Percentiles rank a stretch among this genome's conserved stretches.
These are phyloP conservation scores for Trypanosoma cruzi DNA, from an alignment of 208 protist genomes.

Conservation along the genomic window DNA sequence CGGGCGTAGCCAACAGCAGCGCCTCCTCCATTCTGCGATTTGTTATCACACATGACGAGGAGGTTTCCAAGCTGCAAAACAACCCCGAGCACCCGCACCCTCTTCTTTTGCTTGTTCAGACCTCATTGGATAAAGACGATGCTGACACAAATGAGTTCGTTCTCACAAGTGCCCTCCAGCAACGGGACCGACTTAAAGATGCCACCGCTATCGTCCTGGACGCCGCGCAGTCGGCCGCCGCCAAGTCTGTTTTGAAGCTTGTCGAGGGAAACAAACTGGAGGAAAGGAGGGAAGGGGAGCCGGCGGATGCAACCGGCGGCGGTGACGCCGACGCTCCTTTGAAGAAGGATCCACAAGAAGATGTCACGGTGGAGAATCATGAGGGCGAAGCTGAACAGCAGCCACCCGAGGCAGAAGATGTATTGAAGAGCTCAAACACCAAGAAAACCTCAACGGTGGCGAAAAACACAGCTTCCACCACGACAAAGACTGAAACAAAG, in stretches of 20 bases:
- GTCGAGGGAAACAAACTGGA: not conserved
- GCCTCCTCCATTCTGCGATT: slow-evolving; percentile 13
- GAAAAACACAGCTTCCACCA: not conserved
- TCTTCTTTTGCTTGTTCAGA: slow-evolving; percentile 20
- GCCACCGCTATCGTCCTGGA: slow-evolving; percentile 18
- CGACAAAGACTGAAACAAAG: slow-evolving; percentile 9
- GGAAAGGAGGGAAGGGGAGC: not conserved
- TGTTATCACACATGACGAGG: slow-evolving; percentile 4
- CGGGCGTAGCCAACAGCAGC: not conserved
- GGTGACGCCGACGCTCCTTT: not conserved
- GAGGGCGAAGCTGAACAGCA: not conserved
- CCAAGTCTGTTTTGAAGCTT: not conserved
- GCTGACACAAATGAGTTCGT: slow-evolving; percentile 25
- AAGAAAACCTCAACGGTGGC: not conserved
- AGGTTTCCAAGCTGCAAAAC: slow-evolving; percentile 4
- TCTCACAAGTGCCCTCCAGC: slow-evolving; percentile 9
- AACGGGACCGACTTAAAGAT: slow-evolving; percentile 19
- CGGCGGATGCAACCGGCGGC: not conserved
- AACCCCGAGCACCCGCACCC: slow-evolving; percentile 2
- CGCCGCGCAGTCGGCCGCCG: slow-evolving; percentile 2
- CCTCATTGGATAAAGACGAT: slow-evolving; percentile 25
- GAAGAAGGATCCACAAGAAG: not conserved
- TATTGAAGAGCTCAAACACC: not conserved
- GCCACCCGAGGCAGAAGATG: not conserved
- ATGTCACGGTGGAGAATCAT: not conserved